A percentile compares a stretch with the other conserved stretches of the same genome.
Evolutionary conservation across 2,329 filamentous ascomycete genomes (phyloP).

Genomic region (Aspergillus sclerotialis): DNA sequence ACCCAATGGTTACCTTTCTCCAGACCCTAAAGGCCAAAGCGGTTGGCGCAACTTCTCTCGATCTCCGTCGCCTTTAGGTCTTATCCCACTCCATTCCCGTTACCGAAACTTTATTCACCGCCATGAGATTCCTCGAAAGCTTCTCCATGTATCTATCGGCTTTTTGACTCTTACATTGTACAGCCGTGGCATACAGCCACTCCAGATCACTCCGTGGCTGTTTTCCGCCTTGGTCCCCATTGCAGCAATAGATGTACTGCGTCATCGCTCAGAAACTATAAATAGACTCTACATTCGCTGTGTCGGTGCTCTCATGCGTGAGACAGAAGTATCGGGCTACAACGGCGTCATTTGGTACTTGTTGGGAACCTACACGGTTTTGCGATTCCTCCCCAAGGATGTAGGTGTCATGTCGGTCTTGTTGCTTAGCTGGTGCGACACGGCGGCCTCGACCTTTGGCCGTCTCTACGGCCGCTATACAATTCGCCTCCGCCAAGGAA

Average conservation of each 20-base stretch:
- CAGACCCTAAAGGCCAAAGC: conserved; percentile 45
- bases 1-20: conserved; percentile 32
- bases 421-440: conserved; percentile 95
- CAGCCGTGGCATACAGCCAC: conserved; percentile 66
- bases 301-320: conserved; percentile 89
- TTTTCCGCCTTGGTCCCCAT: conserved; percentile 78
- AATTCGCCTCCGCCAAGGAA: conserved; percentile 73
- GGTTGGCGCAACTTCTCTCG: conserved; percentile 86
- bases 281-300: conserved; percentile 81
- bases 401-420: conserved; percentile 83
- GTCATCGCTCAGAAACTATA: conserved; percentile 72
- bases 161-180: conserved; percentile 90
- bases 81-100: conserved; percentile 90
- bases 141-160: conserved; percentile 90
- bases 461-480: conserved; percentile 86
- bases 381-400: conserved; percentile 87
- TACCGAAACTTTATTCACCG: conserved; percentile 91
- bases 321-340: conserved; percentile 88
- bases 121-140: conserved; percentile 92
- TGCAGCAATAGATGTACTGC: conserved; percentile 69
- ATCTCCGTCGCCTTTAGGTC: conserved; percentile 82
- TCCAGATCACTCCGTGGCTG: conserved; percentile 74
- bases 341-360: conserved; percentile 98
- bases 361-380: conserved; percentile 77
- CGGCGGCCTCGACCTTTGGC: conserved; percentile 90